These are phyloP conservation scores for Paramarasmius palmivorus DNA, from an alignment of 1,284 basidiomycete genomes.

Conservation along the genomic window DNA sequence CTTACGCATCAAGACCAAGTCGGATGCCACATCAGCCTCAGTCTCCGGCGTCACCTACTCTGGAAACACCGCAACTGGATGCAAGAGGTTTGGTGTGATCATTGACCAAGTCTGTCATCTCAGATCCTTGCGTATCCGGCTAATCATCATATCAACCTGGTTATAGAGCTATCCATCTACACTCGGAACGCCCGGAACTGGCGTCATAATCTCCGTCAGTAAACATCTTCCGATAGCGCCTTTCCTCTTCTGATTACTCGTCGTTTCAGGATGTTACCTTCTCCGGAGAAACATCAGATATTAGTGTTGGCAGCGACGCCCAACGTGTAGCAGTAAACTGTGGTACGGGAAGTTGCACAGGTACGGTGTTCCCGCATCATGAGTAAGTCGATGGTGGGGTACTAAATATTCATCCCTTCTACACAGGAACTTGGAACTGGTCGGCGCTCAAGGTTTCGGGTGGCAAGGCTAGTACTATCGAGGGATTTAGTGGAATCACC, in stretches of 20 bases:
- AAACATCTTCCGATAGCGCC: neutral
- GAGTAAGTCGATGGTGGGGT: neutral
- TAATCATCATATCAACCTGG: neutral
- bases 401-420: neutral
- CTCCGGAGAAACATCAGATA: slow-evolving; percentile 29
- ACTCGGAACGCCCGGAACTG: slow-evolving; percentile 36
- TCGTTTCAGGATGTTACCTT: slow-evolving; percentile 40
- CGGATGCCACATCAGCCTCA: slow-evolving; percentile 30
- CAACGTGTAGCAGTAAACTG: slow-evolving; percentile 44
- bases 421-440: slow-evolving; percentile 54
- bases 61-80: slow-evolving; percentile 21
- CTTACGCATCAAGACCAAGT: slow-evolving; percentile 41
- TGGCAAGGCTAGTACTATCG: slow-evolving; percentile 5
- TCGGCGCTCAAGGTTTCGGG: slow-evolving; percentile 38
- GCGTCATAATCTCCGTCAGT: slow-evolving; percentile 24
- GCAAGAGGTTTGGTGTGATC: slow-evolving; percentile 32
- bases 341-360: slow-evolving; percentile 41
- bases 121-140: neutral
- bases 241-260: neutral
- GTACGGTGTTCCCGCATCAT: slow-evolving; percentile 23
- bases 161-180: slow-evolving; percentile 34
- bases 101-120: slow-evolving; percentile 32
- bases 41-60: slow-evolving; percentile 39
- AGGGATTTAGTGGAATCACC: slow-evolving; percentile 27
- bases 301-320: slow-evolving; percentile 37